Conservation (phyloP, 345 rosid genomes). For the Angophora floribunda region DNA sequence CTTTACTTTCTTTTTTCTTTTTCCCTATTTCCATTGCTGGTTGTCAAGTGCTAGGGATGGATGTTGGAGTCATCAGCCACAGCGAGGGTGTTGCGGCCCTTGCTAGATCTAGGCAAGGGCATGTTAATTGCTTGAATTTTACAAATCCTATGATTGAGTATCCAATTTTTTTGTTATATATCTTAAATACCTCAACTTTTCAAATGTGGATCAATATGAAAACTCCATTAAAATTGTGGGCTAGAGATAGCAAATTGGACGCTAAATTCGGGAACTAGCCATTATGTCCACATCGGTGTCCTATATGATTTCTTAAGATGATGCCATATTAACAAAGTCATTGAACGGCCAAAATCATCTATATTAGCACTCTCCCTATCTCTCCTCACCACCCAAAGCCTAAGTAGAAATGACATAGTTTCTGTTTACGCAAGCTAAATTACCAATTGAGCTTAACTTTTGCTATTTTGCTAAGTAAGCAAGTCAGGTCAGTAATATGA, state of each 20-base stretch:
- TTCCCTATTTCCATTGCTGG: not conserved
- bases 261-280: not conserved
- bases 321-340: not conserved
- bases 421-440: not conserved
- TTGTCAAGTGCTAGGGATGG: not conserved
- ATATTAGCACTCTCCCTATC: not conserved
- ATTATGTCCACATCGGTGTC: not conserved
- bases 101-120: rapidly evolving
- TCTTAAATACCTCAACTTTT: not conserved
- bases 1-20: rapidly evolving
- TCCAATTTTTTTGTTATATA: not conserved
- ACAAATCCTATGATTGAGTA: not conserved
- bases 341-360: not conserved
- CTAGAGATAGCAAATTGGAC: not conserved
- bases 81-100: not conserved
- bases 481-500: not conserved
- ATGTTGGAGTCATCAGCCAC: too few relatives aligned
- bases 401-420: not conserved
- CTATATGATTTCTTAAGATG: not conserved
- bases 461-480: not conserved
- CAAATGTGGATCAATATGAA: not conserved
- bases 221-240: not conserved
- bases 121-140: not conserved
- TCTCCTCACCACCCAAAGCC: not conserved
- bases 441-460: not conserved